These are phyloP conservation scores for Podila epigama DNA, from an alignment of 192 early-diverging fungal species.

Conservation along the genomic window DNA sequence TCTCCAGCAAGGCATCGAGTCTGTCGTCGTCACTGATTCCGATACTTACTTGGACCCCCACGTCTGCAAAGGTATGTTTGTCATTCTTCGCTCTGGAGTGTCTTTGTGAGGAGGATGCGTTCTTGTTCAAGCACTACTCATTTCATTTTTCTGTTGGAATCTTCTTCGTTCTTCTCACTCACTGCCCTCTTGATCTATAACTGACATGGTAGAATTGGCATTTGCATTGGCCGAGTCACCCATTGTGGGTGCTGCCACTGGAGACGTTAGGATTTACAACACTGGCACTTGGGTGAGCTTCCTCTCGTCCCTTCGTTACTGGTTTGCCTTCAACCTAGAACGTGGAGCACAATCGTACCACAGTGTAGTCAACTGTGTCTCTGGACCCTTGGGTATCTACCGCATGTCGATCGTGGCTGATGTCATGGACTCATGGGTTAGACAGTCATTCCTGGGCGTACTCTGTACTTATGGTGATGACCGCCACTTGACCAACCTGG, in stretches of 20 bases:
- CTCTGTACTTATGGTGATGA: slow-evolving; percentile 73
- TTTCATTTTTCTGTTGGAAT: not conserved
- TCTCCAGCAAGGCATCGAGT: slow-evolving; percentile 51
- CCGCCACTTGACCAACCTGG: slow-evolving; percentile 66
- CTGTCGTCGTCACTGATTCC: slow-evolving; percentile 68
- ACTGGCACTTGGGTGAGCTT: slow-evolving; percentile 61
- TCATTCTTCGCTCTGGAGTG: not conserved
- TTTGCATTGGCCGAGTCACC: slow-evolving; percentile 56
- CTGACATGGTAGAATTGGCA: slow-evolving; percentile 52
- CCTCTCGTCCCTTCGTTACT: slow-evolving; percentile 66
- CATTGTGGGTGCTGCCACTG: slow-evolving; percentile 60
- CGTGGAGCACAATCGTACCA: slow-evolving; percentile 66
- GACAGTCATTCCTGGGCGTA: slow-evolving; percentile 61
- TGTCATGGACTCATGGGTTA: slow-evolving; percentile 63
- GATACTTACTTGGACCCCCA: slow-evolving; percentile 66
- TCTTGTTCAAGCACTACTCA: not conserved
- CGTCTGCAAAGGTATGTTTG: slow-evolving; percentile 35
- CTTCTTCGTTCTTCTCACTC: not conserved
- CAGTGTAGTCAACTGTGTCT: slow-evolving; percentile 67
- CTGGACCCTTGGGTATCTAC: slow-evolving; percentile 70
- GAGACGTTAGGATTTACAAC: slow-evolving; percentile 62
- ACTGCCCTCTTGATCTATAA: not conserved
- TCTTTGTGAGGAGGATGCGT: not conserved
- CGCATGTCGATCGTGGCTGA: slow-evolving; percentile 53
- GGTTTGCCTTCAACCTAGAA: slow-evolving; percentile 74